Evolutionary conservation across 495 filamentous ascomycete species (phyloP), one percentile per base, ranked within the genome.

Genomic region (Hypoxylon rickii): DNA sequence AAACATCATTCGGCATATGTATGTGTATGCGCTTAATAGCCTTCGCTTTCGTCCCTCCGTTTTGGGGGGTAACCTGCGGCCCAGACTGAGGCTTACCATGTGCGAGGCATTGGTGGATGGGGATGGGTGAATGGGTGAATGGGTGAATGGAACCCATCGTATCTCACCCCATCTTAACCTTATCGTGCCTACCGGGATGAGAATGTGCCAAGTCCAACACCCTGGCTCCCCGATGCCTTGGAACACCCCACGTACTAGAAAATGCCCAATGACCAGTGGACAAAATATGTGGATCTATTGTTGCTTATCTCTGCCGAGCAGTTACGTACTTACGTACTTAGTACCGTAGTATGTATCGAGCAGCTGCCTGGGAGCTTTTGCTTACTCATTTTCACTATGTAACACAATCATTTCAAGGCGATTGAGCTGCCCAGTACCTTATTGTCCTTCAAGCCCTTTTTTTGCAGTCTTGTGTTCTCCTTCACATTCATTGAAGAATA

Each of bases 241-340:
- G 29, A 40, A 43, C 16, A 47, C 44, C 51, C 57, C 51, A 45
- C 52, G 37, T 18, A 12, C 5, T 13, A 63, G 31, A 39, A n/a
- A 43, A 51, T 31, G 24, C 33, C 38, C 38, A 51, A 61, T 61
- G 37, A 49, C 34, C 12, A 29, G 4, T 10, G 40, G 34, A 12
- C 16, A 15, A 26, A 32, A 45, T 33, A 20, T 44, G 43, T 51
- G 48, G 45, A 37, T 31, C 50, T 24, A 32, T 47, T 42, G 32
- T 63, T n/a, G 43, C 59, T 63, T 63, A 63, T 63, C 59, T 63
- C 19, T 58, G 19, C 31, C n/a, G n/a, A n/a, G n/a, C n/a, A n/a
- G n/a, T n/a, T n/a, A n/a, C n/a, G n/a, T n/a, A n/a, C n/a, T n/a
- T n/a, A n/a, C n/a, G n/a, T n/a, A n/a, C n/a, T n/a, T n/a, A n/a